Percentiles rank a stretch among this genome's conserved stretches.
Evolutionary conservation across 306 rosid genomes (phyloP).

Genomic region (Cercis canadensis): DNA sequence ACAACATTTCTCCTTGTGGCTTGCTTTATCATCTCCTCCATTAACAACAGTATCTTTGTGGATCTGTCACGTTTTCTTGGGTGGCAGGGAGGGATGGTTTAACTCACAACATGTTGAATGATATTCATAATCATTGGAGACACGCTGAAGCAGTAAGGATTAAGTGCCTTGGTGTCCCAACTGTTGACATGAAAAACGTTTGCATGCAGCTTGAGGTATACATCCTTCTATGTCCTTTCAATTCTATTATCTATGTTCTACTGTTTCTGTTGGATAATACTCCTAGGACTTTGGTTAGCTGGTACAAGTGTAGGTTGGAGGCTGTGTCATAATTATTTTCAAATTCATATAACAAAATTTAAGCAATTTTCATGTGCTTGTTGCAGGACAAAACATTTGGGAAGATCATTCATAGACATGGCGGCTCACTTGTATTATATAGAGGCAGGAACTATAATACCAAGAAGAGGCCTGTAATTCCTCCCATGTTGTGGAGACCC

Average conservation of each 20-base stretch:
- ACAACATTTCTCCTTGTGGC: not conserved
- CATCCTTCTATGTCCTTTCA: no score
- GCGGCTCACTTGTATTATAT: slow-evolving; percentile 76
- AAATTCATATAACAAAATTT: slow-evolving; percentile 2
- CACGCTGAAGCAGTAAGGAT: slow-evolving; percentile 71
- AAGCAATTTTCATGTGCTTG: slow-evolving; percentile 39
- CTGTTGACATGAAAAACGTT: no score
- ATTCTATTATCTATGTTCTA: not conserved
- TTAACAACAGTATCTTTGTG: slow-evolving; percentile 8
- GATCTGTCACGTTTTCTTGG: not conserved
- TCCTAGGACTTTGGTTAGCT: not conserved
- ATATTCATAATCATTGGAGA: slow-evolving; percentile 86
- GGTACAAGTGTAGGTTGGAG: not conserved
- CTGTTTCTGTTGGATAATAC: not conserved
- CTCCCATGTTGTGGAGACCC: no score
- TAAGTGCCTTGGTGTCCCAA: no score
- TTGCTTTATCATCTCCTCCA: slow-evolving; percentile 16
- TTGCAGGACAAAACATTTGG: slow-evolving; percentile 90
- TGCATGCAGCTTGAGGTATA: no score
- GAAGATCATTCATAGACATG: slow-evolving; percentile 74
- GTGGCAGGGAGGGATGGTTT: slow-evolving; percentile 92
- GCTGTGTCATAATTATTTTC: slow-evolving; percentile 12
- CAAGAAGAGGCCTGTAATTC: no score
- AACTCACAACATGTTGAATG: slow-evolving; percentile 92
- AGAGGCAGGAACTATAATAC: no score